Evolutionary conservation across 2,329 filamentous ascomycete species (phyloP), one percentile per base, ranked within the genome.

Genomic region (Phialophora macrospora): DNA sequence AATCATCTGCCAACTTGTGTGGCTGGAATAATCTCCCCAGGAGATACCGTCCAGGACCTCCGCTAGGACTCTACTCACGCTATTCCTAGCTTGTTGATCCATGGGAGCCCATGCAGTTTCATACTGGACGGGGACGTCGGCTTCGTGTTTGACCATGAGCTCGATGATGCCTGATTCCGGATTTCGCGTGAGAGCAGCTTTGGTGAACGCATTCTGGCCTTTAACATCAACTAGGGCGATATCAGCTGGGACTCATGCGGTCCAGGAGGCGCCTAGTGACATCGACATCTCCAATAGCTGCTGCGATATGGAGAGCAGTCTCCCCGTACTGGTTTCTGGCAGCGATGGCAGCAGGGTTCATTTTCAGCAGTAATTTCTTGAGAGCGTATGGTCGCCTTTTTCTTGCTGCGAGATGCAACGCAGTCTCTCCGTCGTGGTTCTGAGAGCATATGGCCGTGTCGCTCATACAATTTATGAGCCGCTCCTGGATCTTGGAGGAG

Each of bases 351-450:
- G 46, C 9, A 49, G n/a, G 46, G 9, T 24, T 49, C 46, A 49
- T 20, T 49, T 49, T 49, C 46, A 20, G 46, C 46, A 49, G 46
- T 22, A 49, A 24, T 17, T 49, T 24, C 22, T 24, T 49, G n/a
- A 49, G n/a, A 20, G 17, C 3, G 46, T 49, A 20, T 2, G n/a
- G n/a, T 11, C n/a, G 46, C 46, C 14, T 24, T 11, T 24, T 49
- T 22, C 46, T 20, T 12, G 46, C 46, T 2, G 46, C 46, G n/a
- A 49, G 22, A 24, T 49, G 46, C 46, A 49, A 49, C 17, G 46
- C 46, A 9, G 46, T 49, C 46, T 49, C 46, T 9, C n/a, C 46
- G n/a, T 49, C 46, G n/a, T 49, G 9, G 46, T 49, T 49, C n/a
- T 49, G 46, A n/a, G 8, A 49, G 22, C 46, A 49, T 49, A 20